These are phyloP conservation scores for Metschnikowia dekortorum DNA, from an alignment of 805 yeast genomes.

Conservation along the genomic window DNA sequence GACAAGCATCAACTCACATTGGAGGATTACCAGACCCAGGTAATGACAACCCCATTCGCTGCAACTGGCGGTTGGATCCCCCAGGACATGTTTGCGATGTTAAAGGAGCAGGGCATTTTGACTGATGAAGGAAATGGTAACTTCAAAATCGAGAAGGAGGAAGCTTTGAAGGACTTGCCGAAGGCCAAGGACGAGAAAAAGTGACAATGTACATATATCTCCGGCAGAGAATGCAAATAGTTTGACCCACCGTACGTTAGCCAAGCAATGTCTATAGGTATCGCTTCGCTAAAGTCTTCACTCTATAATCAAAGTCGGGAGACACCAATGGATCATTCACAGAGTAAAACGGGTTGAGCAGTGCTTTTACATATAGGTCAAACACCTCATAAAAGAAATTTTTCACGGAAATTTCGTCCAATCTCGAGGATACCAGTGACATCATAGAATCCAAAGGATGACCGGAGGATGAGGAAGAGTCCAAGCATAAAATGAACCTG, in stretches of 20 bases:
- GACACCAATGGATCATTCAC: conserved; percentile 71
- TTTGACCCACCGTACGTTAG: background rate
- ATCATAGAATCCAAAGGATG: conserved; percentile 6
- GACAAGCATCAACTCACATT: conserved; percentile 54
- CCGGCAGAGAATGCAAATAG: background rate
- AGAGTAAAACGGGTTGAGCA: conserved; percentile 82
- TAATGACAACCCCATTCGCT: conserved; percentile 73
- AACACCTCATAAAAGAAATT: conserved; percentile 82
- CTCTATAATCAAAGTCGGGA: conserved; percentile 69
- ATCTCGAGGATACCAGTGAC: conserved; percentile 13
- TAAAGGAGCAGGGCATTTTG: conserved; percentile 65
- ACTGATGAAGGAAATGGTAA: conserved; percentile 49
- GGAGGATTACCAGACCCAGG: conserved; percentile 62
- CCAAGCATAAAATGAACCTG: conserved; percentile 61
- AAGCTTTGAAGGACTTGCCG: conserved; percentile 20
- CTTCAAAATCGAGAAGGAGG: conserved; percentile 29
- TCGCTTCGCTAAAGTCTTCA: conserved; percentile 68
- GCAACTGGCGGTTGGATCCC: conserved; percentile 96
- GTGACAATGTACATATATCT: background rate
- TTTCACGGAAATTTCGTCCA: conserved; percentile 67
- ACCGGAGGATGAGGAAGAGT: conserved; percentile 23
- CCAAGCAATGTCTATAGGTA: conserved; percentile 44
- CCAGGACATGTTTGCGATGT: conserved; percentile 79
- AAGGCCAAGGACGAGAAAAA: conserved; percentile 2
- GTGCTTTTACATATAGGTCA: conserved; percentile 81